These are phyloP conservation scores for Penicillium ochrochloron DNA, from an alignment of 495 filamentous ascomycete genomes.

Conservation along the genomic window DNA sequence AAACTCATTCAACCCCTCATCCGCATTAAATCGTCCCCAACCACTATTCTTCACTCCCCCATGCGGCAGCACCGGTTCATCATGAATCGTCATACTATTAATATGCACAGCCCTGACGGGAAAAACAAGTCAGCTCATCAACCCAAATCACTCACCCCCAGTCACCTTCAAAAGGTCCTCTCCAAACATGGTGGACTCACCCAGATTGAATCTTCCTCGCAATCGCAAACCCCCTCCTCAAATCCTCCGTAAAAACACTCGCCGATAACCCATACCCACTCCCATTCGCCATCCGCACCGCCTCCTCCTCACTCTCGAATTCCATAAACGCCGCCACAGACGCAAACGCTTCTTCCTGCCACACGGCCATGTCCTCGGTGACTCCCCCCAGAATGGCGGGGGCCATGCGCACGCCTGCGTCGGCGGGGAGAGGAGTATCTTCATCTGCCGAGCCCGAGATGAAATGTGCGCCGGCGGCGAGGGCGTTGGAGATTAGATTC, in stretches of 20 bases:
- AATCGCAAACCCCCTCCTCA: constrained; percentile 46
- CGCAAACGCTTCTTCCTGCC: constrained; percentile 79
- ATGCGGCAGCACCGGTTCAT: constrained; percentile 78
- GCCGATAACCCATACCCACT: constrained; percentile 54
- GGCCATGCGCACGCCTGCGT: constrained; percentile 62
- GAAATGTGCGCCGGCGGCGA: constrained; percentile 67
- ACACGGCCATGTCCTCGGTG: constrained; percentile 75
- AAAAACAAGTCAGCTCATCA: constrained; percentile 9
- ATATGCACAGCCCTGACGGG: constrained; percentile 75
- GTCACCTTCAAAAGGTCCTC: too few relatives aligned
- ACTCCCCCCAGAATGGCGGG: constrained; percentile 72
- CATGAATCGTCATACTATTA: constrained; percentile 86
- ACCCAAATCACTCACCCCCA: background rate
- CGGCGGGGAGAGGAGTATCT: constrained; percentile 37
- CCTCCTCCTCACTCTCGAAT: constrained; percentile 51
- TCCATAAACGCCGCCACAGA: constrained; percentile 62
- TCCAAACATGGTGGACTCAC: too few relatives aligned
- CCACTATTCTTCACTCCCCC: constrained; percentile 86
- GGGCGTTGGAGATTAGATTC: constrained; percentile 63
- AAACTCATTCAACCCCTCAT: constrained; percentile 71
- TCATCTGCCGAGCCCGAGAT: constrained; percentile 54
- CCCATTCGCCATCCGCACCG: constrained; percentile 51
- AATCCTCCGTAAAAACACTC: constrained; percentile 53
- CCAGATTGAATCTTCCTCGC: constrained; percentile 52
- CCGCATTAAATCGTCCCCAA: constrained; percentile 67